Base-by-base conservation (phyloP, 2,329 filamentous ascomycete genomes). In the Plenodomus biglobosus region DNA sequence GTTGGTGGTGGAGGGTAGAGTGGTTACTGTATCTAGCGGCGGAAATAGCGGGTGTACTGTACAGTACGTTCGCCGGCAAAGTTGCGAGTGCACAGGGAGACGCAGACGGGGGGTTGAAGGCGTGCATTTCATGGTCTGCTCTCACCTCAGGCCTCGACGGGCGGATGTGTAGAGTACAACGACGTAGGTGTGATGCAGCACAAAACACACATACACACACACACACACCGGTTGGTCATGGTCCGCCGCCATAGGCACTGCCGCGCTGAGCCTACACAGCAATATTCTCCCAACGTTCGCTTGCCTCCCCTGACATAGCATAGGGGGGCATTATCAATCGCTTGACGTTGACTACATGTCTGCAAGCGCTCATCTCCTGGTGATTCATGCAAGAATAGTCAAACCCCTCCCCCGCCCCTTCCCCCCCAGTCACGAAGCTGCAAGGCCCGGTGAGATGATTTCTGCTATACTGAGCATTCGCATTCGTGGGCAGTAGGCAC, bases 111-210 rank as follows among this genome's bases (percentile, higher is more conserved):
- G 17, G 34, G 34, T 36, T n/a, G 34, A 36, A 36, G 34, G 34
- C 22, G 22, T 11, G 11, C 6, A n/a, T 36, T n/a, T 18, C 47
- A 30, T 44, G 53, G 53, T 44, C 48, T 53, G 52, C 55, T 44
- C 46, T 37, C 44, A 42, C 27, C 34, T 49, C 48, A 48, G 44
- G 57, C 54, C 53, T 50, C 46, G 47, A 48, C 54, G 35, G 38
- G 38, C 38, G 50, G 36, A 34, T 34, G 52, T 46, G 51, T 41
- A 47, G 50, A 46, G 56, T 50, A 55, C 40, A 18, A 42, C 46
- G 45, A 41, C 43, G 30, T 17, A 36, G 32, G 15, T 6, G 32
- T 36, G 32, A 4, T 24, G 22, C 22, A 24, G 5, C 22, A 24
- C 22, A 24, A 24, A 24, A 5, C 22, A 24, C 22, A 24, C 22